Evolutionary conservation across 768 basidiomycete genomes (phyloP), one percentile per base, ranked within the genome.

Genomic region (Pleurotus tuber-regium): DNA sequence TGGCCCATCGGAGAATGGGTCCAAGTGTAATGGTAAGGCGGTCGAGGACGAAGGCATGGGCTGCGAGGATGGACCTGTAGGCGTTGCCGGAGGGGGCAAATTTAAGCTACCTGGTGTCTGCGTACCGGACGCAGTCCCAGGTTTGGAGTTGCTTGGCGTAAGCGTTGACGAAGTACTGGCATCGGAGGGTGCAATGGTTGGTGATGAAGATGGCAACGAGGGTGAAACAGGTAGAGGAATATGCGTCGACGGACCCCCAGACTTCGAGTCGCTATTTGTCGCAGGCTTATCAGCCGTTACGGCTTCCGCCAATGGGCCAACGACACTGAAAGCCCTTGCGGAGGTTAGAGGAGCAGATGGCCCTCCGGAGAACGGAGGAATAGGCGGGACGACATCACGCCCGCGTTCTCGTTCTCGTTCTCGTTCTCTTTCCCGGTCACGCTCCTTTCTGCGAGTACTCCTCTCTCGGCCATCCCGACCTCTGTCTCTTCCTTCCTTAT

Each of bases 1-100:
- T 0, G 73, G 70, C 59, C 68, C 68, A 42, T 66, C 67, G 9
- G 61, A 58, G 10, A 56, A 55, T 0, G 43, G 54, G 9, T 50
- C 54, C 18, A 54, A 30, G 11, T 40, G 26, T 16, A 60, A 50
- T 0, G 60, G 52, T 0, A 59, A 40, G 41, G 28, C 68, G 29
- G 56, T 52, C 2, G 55, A 46, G 4, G 54, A 41, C 33, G 44
- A 48, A 12, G 48, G 36, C 5, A 67, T 51, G 61, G 68, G 14
- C 35, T 38, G 35, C n/a, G 35, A 38, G n/a, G n/a, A n/a, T n/a
- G n/a, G n/a, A n/a, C n/a, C n/a, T 38, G 21, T 16, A 19, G 21
- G 21, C 10, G 23, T 11, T 14, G 46, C 18, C 9, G 46, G 12
- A 19, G 23, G 23, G 3, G 40, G 40, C 23, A 42, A 42, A 24